Evolutionary conservation across 2,329 filamentous ascomycete genomes (phyloP), one percentile per base, ranked within the genome.

Genomic region (Aspergillus tubingensis): DNA sequence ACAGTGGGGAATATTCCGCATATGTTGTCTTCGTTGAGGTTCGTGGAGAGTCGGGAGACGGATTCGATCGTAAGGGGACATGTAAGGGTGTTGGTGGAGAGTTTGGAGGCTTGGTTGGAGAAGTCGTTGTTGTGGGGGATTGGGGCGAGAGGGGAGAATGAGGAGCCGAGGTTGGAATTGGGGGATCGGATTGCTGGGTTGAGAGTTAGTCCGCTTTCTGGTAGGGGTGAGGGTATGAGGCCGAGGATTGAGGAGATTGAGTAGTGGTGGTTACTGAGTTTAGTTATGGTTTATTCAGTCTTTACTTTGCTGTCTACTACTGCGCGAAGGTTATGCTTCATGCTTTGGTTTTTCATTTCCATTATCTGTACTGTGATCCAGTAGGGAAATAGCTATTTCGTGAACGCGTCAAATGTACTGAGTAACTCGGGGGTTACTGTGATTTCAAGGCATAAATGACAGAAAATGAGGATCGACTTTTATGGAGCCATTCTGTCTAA

Each of bases 181-280:
- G 73, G 74, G 7, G 73, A 77, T 65, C 68, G 64, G 5, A 72
- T 79, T 60, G 76, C 75, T 56, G 78, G 77, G 2, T 63, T 80
- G 49, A 61, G 63, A 58, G 65, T 80, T 50, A 58, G 76, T 61
- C 77, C 77, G 11, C 57, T 75, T 57, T 64, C 70, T 66, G 68
- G 65, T 2, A 62, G 50, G 25, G 60, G 55, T 52, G 61, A 54
- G n/a, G 58, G 41, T 23, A 55, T 62, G 19, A 61, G 67, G 21
- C 76, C 76, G 1, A 70, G 70, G 23, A 80, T 80, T 54, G 76
- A 80, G 57, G 78, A 80, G 65, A 78, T 80, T 63, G 78, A 80
- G 60, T 79, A 61, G 30, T 54, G 36, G 21, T 32, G 23, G 27
- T 32, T 30, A 4, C 3, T 50, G 25, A 17, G 8, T 3, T n/a